These are phyloP conservation scores for Reutealis trisperma DNA, from an alignment of 345 rosid genomes.

Conservation along the genomic window DNA sequence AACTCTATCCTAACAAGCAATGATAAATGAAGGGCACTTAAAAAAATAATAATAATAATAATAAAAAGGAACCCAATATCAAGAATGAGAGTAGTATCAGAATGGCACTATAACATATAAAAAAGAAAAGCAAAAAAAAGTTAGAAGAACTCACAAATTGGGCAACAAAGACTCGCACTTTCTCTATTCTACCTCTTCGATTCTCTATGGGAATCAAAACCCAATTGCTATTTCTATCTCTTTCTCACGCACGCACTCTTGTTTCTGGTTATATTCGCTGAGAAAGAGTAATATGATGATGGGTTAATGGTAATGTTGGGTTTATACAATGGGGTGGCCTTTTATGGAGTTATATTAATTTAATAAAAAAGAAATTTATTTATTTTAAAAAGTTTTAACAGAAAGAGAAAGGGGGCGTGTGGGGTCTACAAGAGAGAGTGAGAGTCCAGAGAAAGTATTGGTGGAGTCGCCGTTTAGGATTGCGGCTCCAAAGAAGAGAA, in stretches of 20 bases:
- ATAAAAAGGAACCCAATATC: not conserved
- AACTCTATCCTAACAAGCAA: constrained; percentile 11
- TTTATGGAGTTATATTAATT: constrained; percentile 13
- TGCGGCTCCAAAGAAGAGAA: constrained; percentile 1
- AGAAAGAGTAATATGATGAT: not conserved
- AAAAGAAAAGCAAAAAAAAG: not conserved
- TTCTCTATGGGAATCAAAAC: constrained; percentile 13
- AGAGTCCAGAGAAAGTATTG: not conserved
- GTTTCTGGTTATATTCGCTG: constrained; percentile 10
- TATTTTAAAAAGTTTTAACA: not conserved
- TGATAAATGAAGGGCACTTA: not conserved
- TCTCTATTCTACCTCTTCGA: not conserved
- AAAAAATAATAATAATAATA: not conserved
- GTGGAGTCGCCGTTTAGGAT: constrained; percentile 11
- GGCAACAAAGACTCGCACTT: constrained; percentile 9
- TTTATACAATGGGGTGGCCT: not conserved
- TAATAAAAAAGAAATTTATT: not conserved
- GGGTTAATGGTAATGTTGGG: constrained; percentile 13
- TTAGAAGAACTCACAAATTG: constrained; percentile 11
- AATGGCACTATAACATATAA: not conserved
- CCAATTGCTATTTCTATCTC: constrained; percentile 17
- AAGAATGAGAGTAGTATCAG: not conserved
- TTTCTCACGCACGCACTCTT: not conserved
- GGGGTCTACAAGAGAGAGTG: constrained; percentile 11
- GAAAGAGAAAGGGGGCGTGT: not conserved